Percentiles rank a stretch among this genome's conserved stretches.
Evolutionary conservation across 768 basidiomycete species (phyloP).

Genomic region (Tulasnella sp.): DNA sequence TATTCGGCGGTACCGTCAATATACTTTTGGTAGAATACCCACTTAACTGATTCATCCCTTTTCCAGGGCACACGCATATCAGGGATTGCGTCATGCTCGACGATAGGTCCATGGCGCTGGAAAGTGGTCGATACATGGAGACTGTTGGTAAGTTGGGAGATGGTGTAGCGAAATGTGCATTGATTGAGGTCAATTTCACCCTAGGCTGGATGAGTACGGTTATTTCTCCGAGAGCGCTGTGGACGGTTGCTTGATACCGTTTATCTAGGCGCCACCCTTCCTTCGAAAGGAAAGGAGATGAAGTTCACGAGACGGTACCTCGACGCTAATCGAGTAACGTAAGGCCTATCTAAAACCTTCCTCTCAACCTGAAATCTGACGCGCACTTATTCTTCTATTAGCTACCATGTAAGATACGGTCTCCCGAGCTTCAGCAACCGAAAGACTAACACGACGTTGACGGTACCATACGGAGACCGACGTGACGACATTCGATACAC

Average conservation of each 20-base stretch:
- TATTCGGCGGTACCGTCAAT: constrained; percentile 51
- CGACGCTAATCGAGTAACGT: constrained; percentile 68
- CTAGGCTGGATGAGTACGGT: constrained; percentile 51
- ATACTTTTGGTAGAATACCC: not conserved
- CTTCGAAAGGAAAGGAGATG: constrained; percentile 35
- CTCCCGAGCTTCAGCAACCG: not conserved
- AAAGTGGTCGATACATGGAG: constrained; percentile 87
- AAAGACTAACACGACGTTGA: constrained; percentile 1
- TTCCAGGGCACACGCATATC: constrained; percentile 59
- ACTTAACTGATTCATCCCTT: not conserved
- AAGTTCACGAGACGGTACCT: constrained; percentile 62
- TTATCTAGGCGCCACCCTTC: constrained; percentile 28
- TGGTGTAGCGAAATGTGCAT: too few relatives aligned
- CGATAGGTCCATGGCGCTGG: constrained; percentile 63
- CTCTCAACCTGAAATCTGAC: not conserved
- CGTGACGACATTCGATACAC: constrained; percentile 52
- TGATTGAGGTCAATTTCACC: too few relatives aligned
- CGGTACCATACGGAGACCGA: constrained; percentile 54
- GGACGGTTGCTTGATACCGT: constrained; percentile 16
- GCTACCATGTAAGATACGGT: constrained; percentile 16
- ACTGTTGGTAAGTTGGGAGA: constrained; percentile 50
- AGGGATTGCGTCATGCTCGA: constrained; percentile 70
- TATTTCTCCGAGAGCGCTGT: not conserved
- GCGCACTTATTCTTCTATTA: not conserved
- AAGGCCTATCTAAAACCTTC: constrained; percentile 23